These are phyloP conservation scores for Coprinopsis strossmayeri DNA, from an alignment of 768 basidiomycete species.

Conservation along the genomic window DNA sequence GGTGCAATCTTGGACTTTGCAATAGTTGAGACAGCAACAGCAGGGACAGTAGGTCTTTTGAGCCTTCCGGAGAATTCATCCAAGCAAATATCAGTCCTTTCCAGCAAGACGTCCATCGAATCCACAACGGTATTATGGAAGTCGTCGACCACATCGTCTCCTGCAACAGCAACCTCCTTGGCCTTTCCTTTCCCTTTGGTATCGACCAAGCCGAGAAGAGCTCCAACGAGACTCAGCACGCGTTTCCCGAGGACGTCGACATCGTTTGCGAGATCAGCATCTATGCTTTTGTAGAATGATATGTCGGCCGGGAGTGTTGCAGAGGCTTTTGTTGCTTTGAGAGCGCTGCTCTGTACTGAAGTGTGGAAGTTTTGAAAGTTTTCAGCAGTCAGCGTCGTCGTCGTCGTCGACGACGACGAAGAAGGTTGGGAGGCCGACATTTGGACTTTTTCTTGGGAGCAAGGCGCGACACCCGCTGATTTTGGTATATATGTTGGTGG, in stretches of 20 bases:
- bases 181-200: conserved; percentile 36
- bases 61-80: conserved; percentile 71
- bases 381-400: neutral
- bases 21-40: conserved; percentile 9
- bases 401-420: neutral
- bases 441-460: no score
- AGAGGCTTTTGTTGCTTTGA: conserved; percentile 58
- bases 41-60: conserved; percentile 51
- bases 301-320: conserved; percentile 67
- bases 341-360: conserved; percentile 51
- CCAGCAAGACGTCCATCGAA: conserved; percentile 77
- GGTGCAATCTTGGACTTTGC: conserved; percentile 26
- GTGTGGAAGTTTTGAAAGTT: conserved; percentile 35
- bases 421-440: neutral
- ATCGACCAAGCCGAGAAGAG: conserved; percentile 43
- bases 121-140: conserved; percentile 79
- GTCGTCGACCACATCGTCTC: conserved; percentile 82
- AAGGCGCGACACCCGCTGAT: no score
- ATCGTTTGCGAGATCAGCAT: conserved; percentile 58
- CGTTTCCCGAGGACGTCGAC: conserved; percentile 65
- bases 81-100: conserved; percentile 78
- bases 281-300: conserved; percentile 85
- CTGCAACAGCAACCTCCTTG: conserved; percentile 48
- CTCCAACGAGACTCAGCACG: conserved; percentile 61
- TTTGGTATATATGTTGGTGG: no score